phyloP scores from a whole-genome alignment of 2,329 filamentous ascomycete genomes.

The Aspergillus cejpii region DNA sequence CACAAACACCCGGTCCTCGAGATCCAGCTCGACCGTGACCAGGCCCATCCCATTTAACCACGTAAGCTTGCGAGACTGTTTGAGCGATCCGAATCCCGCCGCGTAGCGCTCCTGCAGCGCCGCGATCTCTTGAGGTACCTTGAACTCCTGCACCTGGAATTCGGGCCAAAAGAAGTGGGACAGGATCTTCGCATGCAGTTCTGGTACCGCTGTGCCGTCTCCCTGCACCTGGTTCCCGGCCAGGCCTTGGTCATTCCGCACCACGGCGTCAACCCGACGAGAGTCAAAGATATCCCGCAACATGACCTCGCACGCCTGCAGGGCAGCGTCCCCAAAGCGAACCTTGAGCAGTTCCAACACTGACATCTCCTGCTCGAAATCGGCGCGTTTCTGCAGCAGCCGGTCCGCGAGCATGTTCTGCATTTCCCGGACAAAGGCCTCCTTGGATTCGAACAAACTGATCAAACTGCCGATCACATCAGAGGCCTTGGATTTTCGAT shows the following conservation, averaged over 20 bases:
- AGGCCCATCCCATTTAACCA: slow-evolving; percentile 81
- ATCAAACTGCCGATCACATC: slow-evolving; percentile 91
- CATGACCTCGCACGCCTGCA: slow-evolving; percentile 97
- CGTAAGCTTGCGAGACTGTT: slow-evolving; percentile 75
- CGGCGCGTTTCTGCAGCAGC: slow-evolving; percentile 57
- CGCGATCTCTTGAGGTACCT: slow-evolving; percentile 40
- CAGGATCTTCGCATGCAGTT: slow-evolving; percentile 74
- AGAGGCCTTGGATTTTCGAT: slow-evolving; percentile 78
- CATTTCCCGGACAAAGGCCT: slow-evolving; percentile 90
- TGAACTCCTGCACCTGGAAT: slow-evolving; percentile 52
- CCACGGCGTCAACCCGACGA: slow-evolving; percentile 60
- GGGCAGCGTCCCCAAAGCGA: slow-evolving; percentile 73
- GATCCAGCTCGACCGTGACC: slow-evolving; percentile 70
- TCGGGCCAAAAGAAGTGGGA: slow-evolving; percentile 92
- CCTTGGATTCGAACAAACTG: slow-evolving; percentile 77
- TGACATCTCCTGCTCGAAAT: slow-evolving; percentile 72
- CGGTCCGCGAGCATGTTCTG: slow-evolving; percentile 83
- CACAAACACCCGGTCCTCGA: slow-evolving; percentile 69
- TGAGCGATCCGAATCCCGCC: slow-evolving; percentile 68
- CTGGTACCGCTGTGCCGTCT: slow-evolving; percentile 31
- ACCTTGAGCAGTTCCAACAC: slow-evolving; percentile 82
- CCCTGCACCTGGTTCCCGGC: slow-evolving; percentile 18
- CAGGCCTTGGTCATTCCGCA: slow-evolving; percentile 50
- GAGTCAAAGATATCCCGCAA: slow-evolving; percentile 87
- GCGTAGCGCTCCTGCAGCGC: slow-evolving; percentile 65